A percentile compares a stretch with the other conserved stretches of the same genome.
These are phyloP conservation scores for Mycena leptocephala DNA, from an alignment of 768 basidiomycete species.

Conservation along the genomic window DNA sequence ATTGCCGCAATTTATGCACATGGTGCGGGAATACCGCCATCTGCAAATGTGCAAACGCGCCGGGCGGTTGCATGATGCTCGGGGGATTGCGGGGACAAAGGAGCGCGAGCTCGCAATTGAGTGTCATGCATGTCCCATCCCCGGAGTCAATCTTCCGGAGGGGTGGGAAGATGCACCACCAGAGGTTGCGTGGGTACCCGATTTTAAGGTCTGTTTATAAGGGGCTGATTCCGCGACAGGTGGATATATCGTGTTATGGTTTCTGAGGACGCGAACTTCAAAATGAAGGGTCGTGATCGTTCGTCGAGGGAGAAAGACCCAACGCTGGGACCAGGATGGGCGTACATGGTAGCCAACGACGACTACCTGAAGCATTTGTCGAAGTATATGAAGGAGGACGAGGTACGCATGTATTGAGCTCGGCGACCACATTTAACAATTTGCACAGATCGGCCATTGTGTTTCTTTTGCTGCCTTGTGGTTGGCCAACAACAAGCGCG, in stretches of 20 bases:
- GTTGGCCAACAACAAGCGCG: slow-evolving; percentile 28
- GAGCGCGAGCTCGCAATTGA: slow-evolving; percentile 8
- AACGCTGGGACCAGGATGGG: slow-evolving; percentile 21
- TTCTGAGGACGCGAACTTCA: slow-evolving; percentile 37
- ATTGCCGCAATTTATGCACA: slow-evolving; percentile 8
- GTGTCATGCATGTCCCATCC: slow-evolving; percentile 35
- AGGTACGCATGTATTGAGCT: background rate
- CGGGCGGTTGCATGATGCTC: slow-evolving; percentile 8
- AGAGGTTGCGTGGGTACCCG: slow-evolving; percentile 3
- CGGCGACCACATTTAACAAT: background rate
- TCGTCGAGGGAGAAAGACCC: slow-evolving; percentile 33
- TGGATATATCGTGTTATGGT: slow-evolving; percentile 31
- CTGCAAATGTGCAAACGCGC: slow-evolving; percentile 24
- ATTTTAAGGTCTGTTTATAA: too few relatives aligned
- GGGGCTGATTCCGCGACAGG: too few relatives aligned
- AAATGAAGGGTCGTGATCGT: slow-evolving; percentile 18
- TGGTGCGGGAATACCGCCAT: slow-evolving; percentile 31
- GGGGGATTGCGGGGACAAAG: background rate
- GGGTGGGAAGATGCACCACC: slow-evolving; percentile 7
- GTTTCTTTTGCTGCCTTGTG: slow-evolving; percentile 9
- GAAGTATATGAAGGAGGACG: background rate
- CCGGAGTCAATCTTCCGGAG: slow-evolving; percentile 27
- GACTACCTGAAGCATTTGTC: slow-evolving; percentile 7
- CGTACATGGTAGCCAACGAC: slow-evolving; percentile 31
- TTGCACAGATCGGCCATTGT: background rate